Percentiles rank a stretch among this genome's conserved stretches.
These are phyloP conservation scores for Senna siamea DNA, from an alignment of 306 rosid genomes.

Conservation along the genomic window DNA sequence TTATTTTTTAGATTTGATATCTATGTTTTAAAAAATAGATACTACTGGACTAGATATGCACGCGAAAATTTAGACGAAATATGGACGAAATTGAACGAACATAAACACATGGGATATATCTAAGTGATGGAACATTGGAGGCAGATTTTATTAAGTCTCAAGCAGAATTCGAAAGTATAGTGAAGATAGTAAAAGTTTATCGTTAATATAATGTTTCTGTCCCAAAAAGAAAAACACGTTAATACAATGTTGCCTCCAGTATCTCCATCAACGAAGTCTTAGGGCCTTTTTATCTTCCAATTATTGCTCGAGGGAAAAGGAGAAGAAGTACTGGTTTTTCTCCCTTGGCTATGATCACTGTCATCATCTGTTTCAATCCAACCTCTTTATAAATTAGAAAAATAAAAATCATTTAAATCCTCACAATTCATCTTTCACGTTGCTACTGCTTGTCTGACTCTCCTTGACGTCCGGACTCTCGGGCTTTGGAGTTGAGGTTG, in stretches of 20 bases:
- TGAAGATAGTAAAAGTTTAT: not conserved
- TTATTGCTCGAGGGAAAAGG: slow-evolving; percentile 12
- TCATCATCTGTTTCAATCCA: slow-evolving; percentile 33
- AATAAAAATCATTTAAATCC: slow-evolving; percentile 20
- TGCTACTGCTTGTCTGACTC: slow-evolving; percentile 50
- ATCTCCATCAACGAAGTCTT: not conserved
- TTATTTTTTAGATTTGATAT: too few relatives aligned
- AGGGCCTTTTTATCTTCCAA: not conserved
- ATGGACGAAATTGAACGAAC: not conserved
- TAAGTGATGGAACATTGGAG: not conserved
- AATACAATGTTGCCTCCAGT: slow-evolving; percentile 9
- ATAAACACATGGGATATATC: not conserved
- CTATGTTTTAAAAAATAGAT: not conserved
- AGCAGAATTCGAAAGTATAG: too few relatives aligned
- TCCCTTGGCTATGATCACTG: slow-evolving; percentile 26
- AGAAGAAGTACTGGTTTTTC: slow-evolving; percentile 21
- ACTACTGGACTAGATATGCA: not conserved
- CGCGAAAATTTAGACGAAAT: too few relatives aligned
- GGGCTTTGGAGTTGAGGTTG: slow-evolving; percentile 56
- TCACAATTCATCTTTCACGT: slow-evolving; percentile 85
- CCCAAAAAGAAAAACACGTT: too few relatives aligned
- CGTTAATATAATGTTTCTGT: too few relatives aligned
- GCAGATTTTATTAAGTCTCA: slow-evolving; percentile 27
- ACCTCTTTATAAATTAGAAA: slow-evolving; percentile 29
- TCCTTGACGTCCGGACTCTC: slow-evolving; percentile 55